Evolutionary conservation across 2,329 filamentous ascomycete genomes (phyloP).

Genomic region (Diaporthe australafricana): DNA sequence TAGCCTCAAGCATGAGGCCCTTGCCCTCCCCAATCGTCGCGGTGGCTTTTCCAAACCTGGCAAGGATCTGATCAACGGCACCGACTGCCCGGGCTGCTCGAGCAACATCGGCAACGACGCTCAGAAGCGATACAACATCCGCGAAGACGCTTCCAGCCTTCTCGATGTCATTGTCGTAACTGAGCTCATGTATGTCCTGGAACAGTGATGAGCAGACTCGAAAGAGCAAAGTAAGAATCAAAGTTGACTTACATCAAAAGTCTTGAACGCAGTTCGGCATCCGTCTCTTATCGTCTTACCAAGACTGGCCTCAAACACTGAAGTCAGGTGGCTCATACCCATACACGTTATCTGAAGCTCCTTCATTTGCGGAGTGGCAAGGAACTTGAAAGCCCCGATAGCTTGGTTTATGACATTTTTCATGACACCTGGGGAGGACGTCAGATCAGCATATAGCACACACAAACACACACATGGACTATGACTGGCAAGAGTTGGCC

Average conservation of each 20-base stretch:
- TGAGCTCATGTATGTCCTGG: neutral
- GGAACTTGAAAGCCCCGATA: neutral
- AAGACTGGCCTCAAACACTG: neutral
- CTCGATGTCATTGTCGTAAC: conserved; percentile 3
- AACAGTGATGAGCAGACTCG: neutral
- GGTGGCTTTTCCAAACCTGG: neutral
- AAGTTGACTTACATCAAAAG: neutral
- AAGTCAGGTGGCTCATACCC: conserved; percentile 3
- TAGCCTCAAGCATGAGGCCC: neutral
- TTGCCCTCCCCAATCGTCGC: neutral
- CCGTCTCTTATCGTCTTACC: conserved; percentile 1
- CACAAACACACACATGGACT: too few relatives aligned
- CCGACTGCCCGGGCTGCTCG: neutral
- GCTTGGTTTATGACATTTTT: conserved; percentile 2
- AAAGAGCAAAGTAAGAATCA: neutral
- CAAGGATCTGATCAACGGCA: neutral
- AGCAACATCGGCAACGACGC: neutral
- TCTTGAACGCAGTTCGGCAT: neutral
- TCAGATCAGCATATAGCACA: too few relatives aligned
- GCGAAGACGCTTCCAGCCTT: conserved; percentile 3
- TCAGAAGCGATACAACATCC: neutral
- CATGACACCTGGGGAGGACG: too few relatives aligned
- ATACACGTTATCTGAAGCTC: neutral
- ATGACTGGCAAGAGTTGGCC: too few relatives aligned
- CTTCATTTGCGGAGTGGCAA: neutral